These are phyloP conservation scores for Pseudonitzschia delicatissima DNA, from an alignment of 108 stramenopile species.

Conservation along the genomic window DNA sequence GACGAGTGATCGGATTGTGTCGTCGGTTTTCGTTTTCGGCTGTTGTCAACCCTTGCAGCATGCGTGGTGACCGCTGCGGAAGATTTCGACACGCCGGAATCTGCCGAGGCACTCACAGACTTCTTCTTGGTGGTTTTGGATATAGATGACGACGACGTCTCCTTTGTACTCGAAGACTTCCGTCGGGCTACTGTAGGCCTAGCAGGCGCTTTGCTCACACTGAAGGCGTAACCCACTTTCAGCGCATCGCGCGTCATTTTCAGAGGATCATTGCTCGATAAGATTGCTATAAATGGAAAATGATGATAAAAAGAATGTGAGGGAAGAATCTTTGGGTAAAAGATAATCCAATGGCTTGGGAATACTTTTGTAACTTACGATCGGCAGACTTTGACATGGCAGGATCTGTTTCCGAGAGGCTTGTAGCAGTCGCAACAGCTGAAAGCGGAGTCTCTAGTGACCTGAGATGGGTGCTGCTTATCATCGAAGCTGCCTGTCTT, in stretches of 20 bases:
- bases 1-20: neutral
- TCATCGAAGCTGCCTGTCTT: slow-evolving; percentile 41
- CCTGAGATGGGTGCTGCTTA: slow-evolving; percentile 31
- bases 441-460: slow-evolving; percentile 37
- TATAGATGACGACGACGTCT: slow-evolving; percentile 1
- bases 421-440: slow-evolving; percentile 35
- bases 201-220: slow-evolving; percentile 1
- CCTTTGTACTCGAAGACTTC: slow-evolving; percentile 17
- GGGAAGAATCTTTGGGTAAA: neutral
- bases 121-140: slow-evolving; percentile 11
- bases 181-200: slow-evolving; percentile 1
- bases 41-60: neutral
- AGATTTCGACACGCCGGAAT: slow-evolving; percentile 1
- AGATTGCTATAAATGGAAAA: neutral
- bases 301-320: neutral
- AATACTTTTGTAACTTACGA: slow-evolving; percentile 2
- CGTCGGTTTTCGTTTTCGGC: neutral
- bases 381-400: slow-evolving; percentile 10
- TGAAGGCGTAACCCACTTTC: slow-evolving; percentile 28
- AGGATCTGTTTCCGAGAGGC: slow-evolving; percentile 46
- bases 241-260: slow-evolving; percentile 30
- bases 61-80: neutral
- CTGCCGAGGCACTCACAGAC: neutral
- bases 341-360: neutral
- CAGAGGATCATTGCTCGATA: slow-evolving; percentile 3